phyloP scores from a whole-genome alignment of 768 basidiomycete species.

The Boletus edulis region DNA sequence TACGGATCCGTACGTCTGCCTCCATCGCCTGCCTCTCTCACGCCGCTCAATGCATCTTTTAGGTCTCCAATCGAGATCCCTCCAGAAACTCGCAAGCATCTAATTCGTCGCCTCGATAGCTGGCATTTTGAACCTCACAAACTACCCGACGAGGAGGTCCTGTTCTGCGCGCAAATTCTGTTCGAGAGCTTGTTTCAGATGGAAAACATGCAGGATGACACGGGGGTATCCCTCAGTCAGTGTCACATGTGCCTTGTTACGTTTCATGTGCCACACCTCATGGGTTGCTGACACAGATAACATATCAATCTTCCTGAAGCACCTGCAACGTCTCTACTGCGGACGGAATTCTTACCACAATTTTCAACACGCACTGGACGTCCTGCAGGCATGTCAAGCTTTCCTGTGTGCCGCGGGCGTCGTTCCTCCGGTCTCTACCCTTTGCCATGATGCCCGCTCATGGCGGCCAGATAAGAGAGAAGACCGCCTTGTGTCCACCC shows the following conservation, averaged over 20 bases:
- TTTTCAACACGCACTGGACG: slow-evolving; percentile 95
- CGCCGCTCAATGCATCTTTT: slow-evolving; percentile 16
- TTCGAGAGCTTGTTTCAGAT: slow-evolving; percentile 85
- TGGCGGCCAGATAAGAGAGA: slow-evolving; percentile 41
- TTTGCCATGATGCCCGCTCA: slow-evolving; percentile 37
- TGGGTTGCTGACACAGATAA: slow-evolving; percentile 47
- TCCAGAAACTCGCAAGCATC: slow-evolving; percentile 49
- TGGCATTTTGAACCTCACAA: slow-evolving; percentile 94
- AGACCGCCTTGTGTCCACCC: slow-evolving; percentile 36
- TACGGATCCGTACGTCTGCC: slow-evolving; percentile 23
- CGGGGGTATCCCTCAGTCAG: slow-evolving; percentile 60
- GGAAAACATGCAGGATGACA: slow-evolving; percentile 63
- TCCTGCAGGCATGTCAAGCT: slow-evolving; percentile 87
- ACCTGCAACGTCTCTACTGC: slow-evolving; percentile 91
- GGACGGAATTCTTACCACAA: slow-evolving; percentile 95
- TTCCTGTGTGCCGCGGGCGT: slow-evolving; percentile 78
- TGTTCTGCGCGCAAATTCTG: slow-evolving; percentile 77
- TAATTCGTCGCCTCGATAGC: slow-evolving; percentile 66
- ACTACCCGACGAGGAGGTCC: slow-evolving; percentile 77
- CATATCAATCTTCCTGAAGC: slow-evolving; percentile 75
- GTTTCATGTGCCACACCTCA: slow-evolving; percentile 17
- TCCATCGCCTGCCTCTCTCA: background rate
- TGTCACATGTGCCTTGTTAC: slow-evolving; percentile 23
- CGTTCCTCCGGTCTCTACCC: slow-evolving; percentile 73
- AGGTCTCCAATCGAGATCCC: slow-evolving; percentile 51